Conservation (phyloP, 306 rosid species). For the Prunus davidiana region DNA sequence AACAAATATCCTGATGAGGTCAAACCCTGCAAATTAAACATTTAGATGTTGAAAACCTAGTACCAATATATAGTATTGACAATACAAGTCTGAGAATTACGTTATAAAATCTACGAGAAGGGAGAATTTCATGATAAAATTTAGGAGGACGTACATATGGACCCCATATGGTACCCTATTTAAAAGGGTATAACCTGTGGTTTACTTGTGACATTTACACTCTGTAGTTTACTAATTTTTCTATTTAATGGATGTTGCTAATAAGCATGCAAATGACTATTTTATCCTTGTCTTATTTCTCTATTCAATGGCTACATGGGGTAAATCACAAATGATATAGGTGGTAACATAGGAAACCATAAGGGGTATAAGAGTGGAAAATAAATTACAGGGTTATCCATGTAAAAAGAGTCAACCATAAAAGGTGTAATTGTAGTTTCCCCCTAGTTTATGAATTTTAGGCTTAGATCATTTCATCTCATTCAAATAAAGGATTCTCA, state of each 20-base stretch:
- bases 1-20: constrained; percentile 69
- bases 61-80: neutral
- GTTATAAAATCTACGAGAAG: too few relatives aligned
- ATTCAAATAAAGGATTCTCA: neutral
- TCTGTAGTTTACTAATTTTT: neutral
- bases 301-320: neutral
- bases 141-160: neutral
- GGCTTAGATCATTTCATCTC: neutral
- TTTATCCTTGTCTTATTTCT: neutral
- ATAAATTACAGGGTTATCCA: neutral
- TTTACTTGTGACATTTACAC: neutral
- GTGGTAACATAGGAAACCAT: neutral
- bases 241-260: neutral
- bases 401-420: neutral
- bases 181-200: neutral
- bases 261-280: neutral
- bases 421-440: neutral
- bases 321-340: too few relatives aligned
- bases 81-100: neutral
- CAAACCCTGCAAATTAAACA: constrained; percentile 48
- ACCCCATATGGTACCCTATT: neutral
- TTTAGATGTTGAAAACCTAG: constrained; percentile 2
- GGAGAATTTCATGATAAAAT: neutral
- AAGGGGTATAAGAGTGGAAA: neutral
- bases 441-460: neutral